Percentiles rank a stretch among this genome's conserved stretches.
Conservation (phyloP, 1,284 basidiomycete genomes). For the Wallemia mellicola region DNA sequence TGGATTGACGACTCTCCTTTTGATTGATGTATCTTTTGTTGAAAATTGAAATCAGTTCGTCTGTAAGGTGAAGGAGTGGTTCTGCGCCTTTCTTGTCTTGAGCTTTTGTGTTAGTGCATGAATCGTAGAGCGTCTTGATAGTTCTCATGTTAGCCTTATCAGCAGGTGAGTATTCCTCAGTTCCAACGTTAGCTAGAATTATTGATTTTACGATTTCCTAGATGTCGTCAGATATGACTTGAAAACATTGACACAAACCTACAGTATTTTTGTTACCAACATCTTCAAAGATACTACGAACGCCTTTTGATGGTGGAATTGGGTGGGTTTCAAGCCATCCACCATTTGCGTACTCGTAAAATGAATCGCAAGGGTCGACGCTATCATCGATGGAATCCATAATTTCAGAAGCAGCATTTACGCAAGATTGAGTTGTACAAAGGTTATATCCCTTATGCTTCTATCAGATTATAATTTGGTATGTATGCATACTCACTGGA, state of each 20-base stretch:
- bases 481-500: neutral
- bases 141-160: slow-evolving; percentile 46
- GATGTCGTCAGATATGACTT: neutral
- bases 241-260: slow-evolving; percentile 4
- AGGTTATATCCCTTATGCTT: neutral
- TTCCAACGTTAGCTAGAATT: neutral
- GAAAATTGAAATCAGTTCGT: slow-evolving; percentile 14
- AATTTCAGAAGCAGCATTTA: slow-evolving; percentile 17
- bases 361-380: slow-evolving; percentile 80
- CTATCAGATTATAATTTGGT: neutral
- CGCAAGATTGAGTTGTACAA: neutral
- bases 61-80: slow-evolving; percentile 18
- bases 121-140: slow-evolving; percentile 45
- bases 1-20: slow-evolving; percentile 8
- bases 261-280: slow-evolving; percentile 16
- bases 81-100: slow-evolving; percentile 18
- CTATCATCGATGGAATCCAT: slow-evolving; percentile 48
- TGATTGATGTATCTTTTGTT: slow-evolving; percentile 7
- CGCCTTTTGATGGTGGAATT: slow-evolving; percentile 52
- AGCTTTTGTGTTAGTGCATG: slow-evolving; percentile 42
- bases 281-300: slow-evolving; percentile 20
- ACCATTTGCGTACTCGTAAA: slow-evolving; percentile 46
- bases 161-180: slow-evolving; percentile 6
- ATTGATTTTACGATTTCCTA: neutral
- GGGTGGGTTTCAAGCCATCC: slow-evolving; percentile 30